Base-by-base conservation (phyloP, 345 rosid species). In the Camelina neglecta region DNA sequence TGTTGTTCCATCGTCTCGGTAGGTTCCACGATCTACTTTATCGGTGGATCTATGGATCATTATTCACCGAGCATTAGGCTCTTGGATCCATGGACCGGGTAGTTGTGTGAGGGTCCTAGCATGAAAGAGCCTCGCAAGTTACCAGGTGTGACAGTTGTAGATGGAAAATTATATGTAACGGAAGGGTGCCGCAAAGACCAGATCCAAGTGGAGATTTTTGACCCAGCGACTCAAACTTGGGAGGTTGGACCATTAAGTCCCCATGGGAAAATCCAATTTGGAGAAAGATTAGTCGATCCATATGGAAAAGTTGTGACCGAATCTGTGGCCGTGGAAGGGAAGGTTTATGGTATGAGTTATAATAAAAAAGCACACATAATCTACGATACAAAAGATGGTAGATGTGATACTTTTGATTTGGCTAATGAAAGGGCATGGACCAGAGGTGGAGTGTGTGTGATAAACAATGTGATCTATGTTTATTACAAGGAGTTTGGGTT, bases 401-500 rank as follows among this genome's bases (percentile, higher is more conserved):
- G 38, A 35, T 35, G 38, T 35, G 38, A 35, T 8, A 35, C 38
- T 35, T 35, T 35, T 35, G 38, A 35, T 35, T 6, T 35, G 38
- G 38, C 2, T 35, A 7, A 35, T 6, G 38, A 35, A 35, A 35
- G 38, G 7, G 2, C 38, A 35, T 35, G 38, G 38, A 35, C 8
- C 38, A 35, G 38, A 35, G 38, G 38, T 35, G 38, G 38, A 35
- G 38, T 7, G 7, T 88, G 91, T 39, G 95, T 84, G 54, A 74
- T 86, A 13, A 82, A 80, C 23, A 87, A 82, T 53, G 68, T 89
- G 10, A 72, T 89, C 83, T 89, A 83, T 53, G 86, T 90, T 59
- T 89, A 91, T 24, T 89, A 89, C 76, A 84, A 65, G 53, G 0
- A 5, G 80, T 81, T 86, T 64, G 90, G 86, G 36, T 83, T 91